Percentiles rank a stretch among this genome's conserved stretches.
phyloP scores from a whole-genome alignment of 768 basidiomycete genomes.

The Cubamyces lactineus region DNA sequence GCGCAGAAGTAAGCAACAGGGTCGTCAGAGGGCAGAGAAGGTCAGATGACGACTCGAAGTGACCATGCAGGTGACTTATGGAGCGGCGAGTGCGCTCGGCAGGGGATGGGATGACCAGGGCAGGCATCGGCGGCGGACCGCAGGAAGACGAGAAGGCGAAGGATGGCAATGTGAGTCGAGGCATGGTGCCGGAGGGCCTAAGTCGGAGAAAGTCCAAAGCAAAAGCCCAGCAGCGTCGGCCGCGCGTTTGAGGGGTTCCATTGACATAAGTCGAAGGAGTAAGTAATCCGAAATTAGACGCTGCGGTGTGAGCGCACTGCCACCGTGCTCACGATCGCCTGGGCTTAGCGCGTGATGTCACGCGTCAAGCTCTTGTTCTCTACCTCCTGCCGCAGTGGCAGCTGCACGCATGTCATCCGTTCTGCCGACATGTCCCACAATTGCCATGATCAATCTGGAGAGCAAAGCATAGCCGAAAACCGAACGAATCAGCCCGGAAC shows the following conservation, averaged over 20 bases:
- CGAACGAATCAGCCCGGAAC: too few species aligned
- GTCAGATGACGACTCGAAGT: conserved; percentile 9
- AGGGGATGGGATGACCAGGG: background rate
- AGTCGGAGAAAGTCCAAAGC: background rate
- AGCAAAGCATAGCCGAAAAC: too few species aligned
- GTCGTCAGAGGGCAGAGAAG: background rate
- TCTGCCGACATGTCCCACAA: too few species aligned
- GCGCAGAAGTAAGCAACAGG: conserved; percentile 3
- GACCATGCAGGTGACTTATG: conserved; percentile 8
- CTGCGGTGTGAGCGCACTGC: background rate
- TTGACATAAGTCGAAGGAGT: too few species aligned
- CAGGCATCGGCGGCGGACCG: conserved; percentile 14
- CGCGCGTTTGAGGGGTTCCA: background rate
- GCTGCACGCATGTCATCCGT: background rate
- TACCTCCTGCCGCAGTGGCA: background rate
- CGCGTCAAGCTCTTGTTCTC: background rate
- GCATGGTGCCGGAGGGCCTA: background rate
- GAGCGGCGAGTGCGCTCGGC: conserved; percentile 1
- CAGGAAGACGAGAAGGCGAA: background rate
- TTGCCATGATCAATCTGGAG: too few species aligned
- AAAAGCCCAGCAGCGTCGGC: background rate
- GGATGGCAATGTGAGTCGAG: background rate
- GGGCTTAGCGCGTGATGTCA: background rate
- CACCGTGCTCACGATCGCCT: background rate
- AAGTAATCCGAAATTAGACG: background rate